These are phyloP conservation scores for Pugionium dolabratum DNA, from an alignment of 345 rosid genomes.

Conservation along the genomic window DNA sequence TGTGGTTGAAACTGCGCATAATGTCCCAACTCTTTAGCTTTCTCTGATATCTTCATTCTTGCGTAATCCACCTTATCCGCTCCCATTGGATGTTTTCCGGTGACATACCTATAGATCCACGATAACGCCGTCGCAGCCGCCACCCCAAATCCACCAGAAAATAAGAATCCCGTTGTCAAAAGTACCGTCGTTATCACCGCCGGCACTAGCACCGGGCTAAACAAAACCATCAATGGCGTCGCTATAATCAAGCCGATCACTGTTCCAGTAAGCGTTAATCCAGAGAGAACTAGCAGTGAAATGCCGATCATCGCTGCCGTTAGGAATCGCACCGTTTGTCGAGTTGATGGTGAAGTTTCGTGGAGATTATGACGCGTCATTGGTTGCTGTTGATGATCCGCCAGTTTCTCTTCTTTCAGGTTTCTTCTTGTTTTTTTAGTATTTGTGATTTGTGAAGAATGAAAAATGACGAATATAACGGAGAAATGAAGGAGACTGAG, in stretches of 20 bases:
- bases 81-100: slow-evolving; percentile 63
- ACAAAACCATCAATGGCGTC: slow-evolving; percentile 60
- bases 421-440: not conserved
- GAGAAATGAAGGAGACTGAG: not conserved
- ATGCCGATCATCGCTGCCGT: slow-evolving; percentile 52
- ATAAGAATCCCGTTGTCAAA: slow-evolving; percentile 46
- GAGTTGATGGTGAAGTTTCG: slow-evolving; percentile 41
- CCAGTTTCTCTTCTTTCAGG: slow-evolving; percentile 16
- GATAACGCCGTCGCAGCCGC: slow-evolving; percentile 53
- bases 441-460: not conserved
- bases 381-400: slow-evolving; percentile 38
- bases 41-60: slow-evolving; percentile 47
- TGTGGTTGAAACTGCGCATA: slow-evolving; percentile 51
- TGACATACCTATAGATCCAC: slow-evolving; percentile 67
- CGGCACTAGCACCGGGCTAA: slow-evolving; percentile 66
- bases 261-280: slow-evolving; percentile 56
- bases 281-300: slow-evolving; percentile 47
- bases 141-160: slow-evolving; percentile 59
- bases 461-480: not conserved
- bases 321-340: slow-evolving; percentile 49
- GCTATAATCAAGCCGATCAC: slow-evolving; percentile 55
- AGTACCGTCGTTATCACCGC: slow-evolving; percentile 45
- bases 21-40: slow-evolving; percentile 60
- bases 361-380: slow-evolving; percentile 20
- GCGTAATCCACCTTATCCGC: slow-evolving; percentile 62